A percentile compares a stretch with the other conserved stretches of the same genome.
Conservation (phyloP, 148 eudicot species). For the Chenopodium suecicum region DNA sequence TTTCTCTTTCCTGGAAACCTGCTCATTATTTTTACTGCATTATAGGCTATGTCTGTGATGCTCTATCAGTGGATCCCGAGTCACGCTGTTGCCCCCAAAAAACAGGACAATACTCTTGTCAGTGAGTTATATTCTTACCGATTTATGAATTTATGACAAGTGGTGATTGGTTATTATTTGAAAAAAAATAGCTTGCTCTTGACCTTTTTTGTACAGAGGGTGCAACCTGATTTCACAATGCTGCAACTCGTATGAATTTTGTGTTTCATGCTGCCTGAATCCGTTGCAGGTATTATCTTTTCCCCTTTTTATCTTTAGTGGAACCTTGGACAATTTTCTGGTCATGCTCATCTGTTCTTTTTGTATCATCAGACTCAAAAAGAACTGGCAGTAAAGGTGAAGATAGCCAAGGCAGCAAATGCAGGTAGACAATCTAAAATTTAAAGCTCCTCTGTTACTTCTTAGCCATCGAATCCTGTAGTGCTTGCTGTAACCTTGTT, state of each 20-base stretch:
- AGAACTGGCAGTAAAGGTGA: constrained; percentile 63
- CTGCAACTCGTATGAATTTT: constrained; percentile 91
- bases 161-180: constrained; percentile 16
- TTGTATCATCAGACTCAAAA: constrained; percentile 48
- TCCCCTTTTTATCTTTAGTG: neutral
- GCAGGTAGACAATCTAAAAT: constrained; percentile 52
- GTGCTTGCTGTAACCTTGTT: neutral
- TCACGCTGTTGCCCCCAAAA: constrained; percentile 79
- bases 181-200: constrained; percentile 16
- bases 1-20: constrained; percentile 1
- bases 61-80: constrained; percentile 69
- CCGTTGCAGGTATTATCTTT: constrained; percentile 50
- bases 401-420: constrained; percentile 80
- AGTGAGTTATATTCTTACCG: constrained; percentile 64
- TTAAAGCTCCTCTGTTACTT: neutral
- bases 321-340: neutral
- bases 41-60: constrained; percentile 89
- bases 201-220: constrained; percentile 51
- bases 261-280: constrained; percentile 96
- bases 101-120: constrained; percentile 89
- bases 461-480: neutral
- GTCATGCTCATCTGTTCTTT: constrained; percentile 10
- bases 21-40: constrained; percentile 20
- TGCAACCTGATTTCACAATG: constrained; percentile 85
- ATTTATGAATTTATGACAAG: constrained; percentile 7